phyloP scores from a whole-genome alignment of 257 asterid species.

The Solanum sitiens region DNA sequence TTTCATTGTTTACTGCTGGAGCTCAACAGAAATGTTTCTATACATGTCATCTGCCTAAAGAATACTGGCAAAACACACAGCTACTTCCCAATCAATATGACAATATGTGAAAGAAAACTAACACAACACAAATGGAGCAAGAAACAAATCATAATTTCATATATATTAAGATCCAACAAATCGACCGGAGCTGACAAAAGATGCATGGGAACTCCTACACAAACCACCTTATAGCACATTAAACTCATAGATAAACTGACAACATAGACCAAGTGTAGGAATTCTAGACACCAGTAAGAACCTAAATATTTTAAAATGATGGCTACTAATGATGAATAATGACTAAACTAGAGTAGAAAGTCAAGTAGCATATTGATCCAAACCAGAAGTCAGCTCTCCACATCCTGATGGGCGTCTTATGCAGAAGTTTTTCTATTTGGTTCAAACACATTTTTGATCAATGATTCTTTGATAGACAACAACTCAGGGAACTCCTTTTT shows the following conservation, averaged over 20 bases:
- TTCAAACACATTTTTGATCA: slow-evolving; percentile 77
- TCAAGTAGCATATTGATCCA: slow-evolving; percentile 8
- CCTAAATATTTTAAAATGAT: neutral
- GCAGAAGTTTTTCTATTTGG: slow-evolving; percentile 68
- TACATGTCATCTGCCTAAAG: neutral
- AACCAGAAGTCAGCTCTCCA: neutral
- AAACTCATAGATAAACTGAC: neutral
- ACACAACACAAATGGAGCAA: neutral
- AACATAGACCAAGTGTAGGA: neutral
- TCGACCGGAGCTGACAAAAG: neutral
- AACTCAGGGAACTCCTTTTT: slow-evolving; percentile 84
- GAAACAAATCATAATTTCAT: neutral
- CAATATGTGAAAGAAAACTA: neutral
- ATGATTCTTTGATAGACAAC: slow-evolving; percentile 73
- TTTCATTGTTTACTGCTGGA: neutral
- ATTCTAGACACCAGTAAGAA: neutral
- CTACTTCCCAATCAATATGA: neutral
- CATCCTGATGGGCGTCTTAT: neutral
- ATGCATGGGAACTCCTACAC: neutral
- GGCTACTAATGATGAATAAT: neutral
- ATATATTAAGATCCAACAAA: neutral
- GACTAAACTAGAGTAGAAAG: slow-evolving; percentile 12
- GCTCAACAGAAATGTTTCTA: neutral
- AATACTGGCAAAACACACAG: neutral
- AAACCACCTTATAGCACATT: neutral